Conservation (phyloP, 345 rosid genomes). For the Eucalyptus virginea region DNA sequence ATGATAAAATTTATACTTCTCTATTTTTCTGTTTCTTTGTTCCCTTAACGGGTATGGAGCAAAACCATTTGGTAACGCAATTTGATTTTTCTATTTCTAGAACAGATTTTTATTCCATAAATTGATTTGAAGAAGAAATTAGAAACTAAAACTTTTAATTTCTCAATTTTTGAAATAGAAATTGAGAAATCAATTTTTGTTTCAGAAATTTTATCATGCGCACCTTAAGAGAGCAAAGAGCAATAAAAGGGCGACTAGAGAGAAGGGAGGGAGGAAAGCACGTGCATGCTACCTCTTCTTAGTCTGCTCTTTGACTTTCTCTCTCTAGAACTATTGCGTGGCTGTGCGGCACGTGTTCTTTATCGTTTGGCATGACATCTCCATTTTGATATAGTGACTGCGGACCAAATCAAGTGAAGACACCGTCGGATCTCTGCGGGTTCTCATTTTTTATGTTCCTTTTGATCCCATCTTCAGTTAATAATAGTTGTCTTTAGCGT, state of each 20-base stretch:
- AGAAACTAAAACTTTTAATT: too few relatives aligned
- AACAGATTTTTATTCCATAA: fast-evolving
- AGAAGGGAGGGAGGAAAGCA: background rate
- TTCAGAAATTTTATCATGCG: fast-evolving
- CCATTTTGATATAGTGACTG: background rate
- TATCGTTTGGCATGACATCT: background rate
- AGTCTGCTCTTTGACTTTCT: background rate
- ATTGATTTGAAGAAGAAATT: too few relatives aligned
- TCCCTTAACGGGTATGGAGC: fast-evolving
- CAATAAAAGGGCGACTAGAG: background rate
- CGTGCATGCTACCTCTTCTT: background rate
- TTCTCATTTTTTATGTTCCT: background rate
- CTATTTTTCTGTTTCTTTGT: fast-evolving
- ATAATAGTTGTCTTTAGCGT: background rate
- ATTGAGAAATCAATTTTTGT: too few relatives aligned
- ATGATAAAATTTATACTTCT: too few relatives aligned
- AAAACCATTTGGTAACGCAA: fast-evolving
- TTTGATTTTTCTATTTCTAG: fast-evolving
- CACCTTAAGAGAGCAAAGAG: background rate
- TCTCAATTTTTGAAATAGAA: too few relatives aligned
- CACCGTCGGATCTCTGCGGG: background rate
- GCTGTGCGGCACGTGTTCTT: background rate
- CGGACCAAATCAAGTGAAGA: background rate
- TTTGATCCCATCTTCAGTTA: background rate
- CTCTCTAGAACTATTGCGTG: background rate